Percentiles rank a stretch among this genome's conserved stretches.
Conservation (phyloP, 306 rosid genomes). For the Luffa aegyptiaca region DNA sequence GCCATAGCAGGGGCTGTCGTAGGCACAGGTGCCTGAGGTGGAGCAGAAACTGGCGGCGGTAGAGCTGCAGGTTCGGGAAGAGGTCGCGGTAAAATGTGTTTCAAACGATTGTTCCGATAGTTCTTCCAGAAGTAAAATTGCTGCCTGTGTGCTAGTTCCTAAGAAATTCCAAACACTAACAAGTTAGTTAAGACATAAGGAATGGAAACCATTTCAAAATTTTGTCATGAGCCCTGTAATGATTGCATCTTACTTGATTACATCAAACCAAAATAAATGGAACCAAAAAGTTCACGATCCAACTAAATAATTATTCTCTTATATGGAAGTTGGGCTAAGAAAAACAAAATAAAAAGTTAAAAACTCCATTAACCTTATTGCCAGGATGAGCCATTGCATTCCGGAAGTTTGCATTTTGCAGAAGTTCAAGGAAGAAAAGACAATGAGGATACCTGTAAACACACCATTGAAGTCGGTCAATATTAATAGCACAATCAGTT, state of each 20-base stretch:
- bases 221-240: too few relatives aligned
- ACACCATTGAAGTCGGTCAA: not conserved
- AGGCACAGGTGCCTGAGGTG: constrained; percentile 43
- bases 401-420: constrained; percentile 82
- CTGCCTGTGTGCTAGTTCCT: constrained; percentile 94
- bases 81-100: constrained; percentile 78
- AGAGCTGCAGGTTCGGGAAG: constrained; percentile 64
- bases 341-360: not conserved
- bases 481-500: not conserved
- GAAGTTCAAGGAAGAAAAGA: constrained; percentile 86
- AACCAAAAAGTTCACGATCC: not conserved
- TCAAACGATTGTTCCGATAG: constrained; percentile 77
- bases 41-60: constrained; percentile 39
- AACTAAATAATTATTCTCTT: not conserved
- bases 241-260: too few relatives aligned
- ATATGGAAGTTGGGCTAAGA: not conserved
- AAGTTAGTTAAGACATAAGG: too few relatives aligned
- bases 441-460: constrained; percentile 86
- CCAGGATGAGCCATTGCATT: constrained; percentile 97
- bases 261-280: too few relatives aligned
- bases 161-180: not conserved
- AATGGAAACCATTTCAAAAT: too few relatives aligned
- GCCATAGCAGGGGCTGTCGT: constrained; percentile 30
- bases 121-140: constrained; percentile 98
- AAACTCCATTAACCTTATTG: constrained; percentile 51